Percentiles rank a stretch among this genome's conserved stretches.
phyloP scores from a whole-genome alignment of 768 basidiomycete genomes.

The Mrakia hoshinonis region DNA sequence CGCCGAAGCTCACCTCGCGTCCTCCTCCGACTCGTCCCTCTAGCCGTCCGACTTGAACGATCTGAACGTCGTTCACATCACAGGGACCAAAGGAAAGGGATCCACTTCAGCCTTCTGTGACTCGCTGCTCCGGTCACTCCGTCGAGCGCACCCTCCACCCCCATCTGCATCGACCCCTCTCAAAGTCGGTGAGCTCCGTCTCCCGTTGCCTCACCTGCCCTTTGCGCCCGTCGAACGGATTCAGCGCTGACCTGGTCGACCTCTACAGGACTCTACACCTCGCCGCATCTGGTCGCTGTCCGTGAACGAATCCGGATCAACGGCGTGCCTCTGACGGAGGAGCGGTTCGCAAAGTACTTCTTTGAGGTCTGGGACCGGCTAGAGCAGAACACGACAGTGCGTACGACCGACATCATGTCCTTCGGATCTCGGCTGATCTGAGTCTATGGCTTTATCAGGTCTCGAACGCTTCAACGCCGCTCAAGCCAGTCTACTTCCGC shows the following conservation, averaged over 20 bases:
- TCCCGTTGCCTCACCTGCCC: background rate
- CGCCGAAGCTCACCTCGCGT: background rate
- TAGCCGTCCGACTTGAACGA: conserved; percentile 75
- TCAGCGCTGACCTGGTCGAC: background rate
- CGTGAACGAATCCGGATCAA: conserved; percentile 92
- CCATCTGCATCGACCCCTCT: conserved; percentile 32
- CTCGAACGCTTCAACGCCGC: conserved; percentile 43
- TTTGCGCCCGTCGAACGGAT: background rate
- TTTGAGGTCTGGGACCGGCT: conserved; percentile 92
- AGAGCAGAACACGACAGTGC: conserved; percentile 54
- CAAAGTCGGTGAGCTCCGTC: conserved; percentile 60
- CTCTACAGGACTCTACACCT: conserved; percentile 76
- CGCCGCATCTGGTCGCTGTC: conserved; percentile 91
- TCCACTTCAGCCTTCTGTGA: conserved; percentile 91
- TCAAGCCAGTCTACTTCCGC: conserved; percentile 87
- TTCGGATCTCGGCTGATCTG: background rate
- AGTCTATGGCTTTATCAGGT: background rate
- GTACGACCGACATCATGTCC: conserved; percentile 27
- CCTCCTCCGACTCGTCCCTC: conserved; percentile 4
- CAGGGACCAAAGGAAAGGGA: conserved; percentile 97
- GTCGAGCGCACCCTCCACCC: conserved; percentile 41
- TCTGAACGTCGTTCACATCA: conserved; percentile 89
- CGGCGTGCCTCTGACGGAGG: conserved; percentile 78
- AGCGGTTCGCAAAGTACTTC: conserved; percentile 79
- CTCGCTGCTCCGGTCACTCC: conserved; percentile 61